Base-by-base conservation (phyloP, 2,329 filamentous ascomycete genomes). In the Stromatinia cepivora region DNA sequence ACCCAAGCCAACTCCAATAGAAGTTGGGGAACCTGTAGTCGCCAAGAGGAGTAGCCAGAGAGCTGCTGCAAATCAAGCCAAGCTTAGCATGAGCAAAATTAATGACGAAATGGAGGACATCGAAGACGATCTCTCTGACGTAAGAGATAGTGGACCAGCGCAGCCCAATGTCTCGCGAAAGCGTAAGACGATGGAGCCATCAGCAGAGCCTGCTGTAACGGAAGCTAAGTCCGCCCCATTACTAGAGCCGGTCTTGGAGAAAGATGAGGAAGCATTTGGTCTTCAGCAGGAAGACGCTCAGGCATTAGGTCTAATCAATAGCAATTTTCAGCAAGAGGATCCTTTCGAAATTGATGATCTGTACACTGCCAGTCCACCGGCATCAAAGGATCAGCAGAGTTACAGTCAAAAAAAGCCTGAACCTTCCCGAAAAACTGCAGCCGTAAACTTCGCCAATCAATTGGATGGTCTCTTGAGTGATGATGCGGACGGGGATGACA, bases 81-180 rank as follows among this genome's bases (percentile, higher is more conserved):
- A 31, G 48, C 36, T 54, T 25, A 64, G 36, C 45, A 69, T 66
- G 39, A 52, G 53, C n/a, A 66, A 58, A 22, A 36, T 65, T 20
- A 48, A 54, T 28, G 45, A 53, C 20, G 53, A 66, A 15, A 22
- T 25, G 15, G 61, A 66, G 34, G n/a, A 52, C 22, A 42, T 42
- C 10, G 63, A 69, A 39, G 61, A 65, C 15, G 62, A 58, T 2
- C 15, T 59, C 20, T 66, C 53, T 1, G 61, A 69, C 20, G 52
- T 9, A 20, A 45, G 20, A 36, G 34, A 53, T 6, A 58, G 36
- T 22, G 53, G 53, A 25, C 45, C 45, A 45, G 52, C 62, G 42
- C 62, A 66, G 39, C 25, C 58, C 48, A 69, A 69, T 36, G 66
- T 69, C 57, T 64, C 66, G n/a, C 66, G 58, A 46, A 69, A 69